Base-by-base conservation (phyloP, 257 asterid species). In the Gentiana straminea region DNA sequence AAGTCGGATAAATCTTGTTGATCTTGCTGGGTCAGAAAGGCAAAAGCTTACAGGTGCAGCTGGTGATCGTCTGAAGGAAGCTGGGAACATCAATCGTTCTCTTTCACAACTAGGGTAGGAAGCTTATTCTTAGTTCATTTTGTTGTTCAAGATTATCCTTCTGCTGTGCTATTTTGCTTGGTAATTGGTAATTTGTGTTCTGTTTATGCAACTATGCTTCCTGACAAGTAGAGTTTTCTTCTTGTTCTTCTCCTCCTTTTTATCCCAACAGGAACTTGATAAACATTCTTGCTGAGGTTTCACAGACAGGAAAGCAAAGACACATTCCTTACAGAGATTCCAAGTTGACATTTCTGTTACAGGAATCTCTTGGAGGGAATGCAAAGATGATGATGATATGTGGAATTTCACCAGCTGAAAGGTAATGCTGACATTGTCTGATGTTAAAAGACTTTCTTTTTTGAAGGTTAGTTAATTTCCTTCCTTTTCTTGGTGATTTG, bases 21-120 rank as follows among this genome's bases (percentile, higher is more conserved):
- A 92, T 73, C 99, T 92, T 71, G 99, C 97, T 75, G 99, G 99
- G 59, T 92, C 99, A 12, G 99, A 92, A 79, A 79, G 99, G 59
- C 99, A 88, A 69, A 92, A 92, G 74, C 95, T 85, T 61, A 88
- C 99, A 34, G 94, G 99, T 68, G 99, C 99, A 71, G 97, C 89
- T 70, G 99, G 99, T 77, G 97, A 85, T 43, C 92, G 99, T 48
- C 79, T 92, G 84, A 92, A 92, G 77, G 97, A 92, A 77, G 99
- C 97, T 51, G 95, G 99, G 73, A 92, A 88, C 66, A 92, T 92
- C 65, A 92, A 92, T 63, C 97, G 97, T 65, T 92, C 99, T 1
- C 95, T 88, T 62, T 92, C 97, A 10, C 97, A 92, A 77, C 85
- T 92, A 37, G 99, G 99, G 99, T 92, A 81, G 64, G 77, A 58